These are phyloP conservation scores for Acidiella bohemica DNA, from an alignment of 495 filamentous ascomycete species.

Conservation along the genomic window DNA sequence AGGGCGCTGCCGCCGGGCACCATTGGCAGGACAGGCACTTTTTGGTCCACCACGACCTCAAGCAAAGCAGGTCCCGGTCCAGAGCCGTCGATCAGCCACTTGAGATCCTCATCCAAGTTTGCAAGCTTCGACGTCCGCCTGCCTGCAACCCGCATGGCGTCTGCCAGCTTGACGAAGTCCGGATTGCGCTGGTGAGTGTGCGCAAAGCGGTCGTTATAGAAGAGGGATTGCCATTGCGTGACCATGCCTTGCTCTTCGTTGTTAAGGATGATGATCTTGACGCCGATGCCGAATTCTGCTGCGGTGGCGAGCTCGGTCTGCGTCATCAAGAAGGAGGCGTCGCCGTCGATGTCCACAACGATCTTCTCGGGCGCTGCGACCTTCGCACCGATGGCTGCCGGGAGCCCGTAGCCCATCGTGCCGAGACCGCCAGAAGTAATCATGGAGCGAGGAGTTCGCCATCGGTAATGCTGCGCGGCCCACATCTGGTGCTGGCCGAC, in stretches of 20 bases:
- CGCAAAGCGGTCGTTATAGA: conserved; percentile 83
- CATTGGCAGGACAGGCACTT: conserved; percentile 97
- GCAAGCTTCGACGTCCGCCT: conserved; percentile 63
- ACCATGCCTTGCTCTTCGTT: conserved; percentile 98
- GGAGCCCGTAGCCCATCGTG: conserved; percentile 91
- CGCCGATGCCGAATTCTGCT: conserved; percentile 79
- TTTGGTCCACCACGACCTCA: conserved; percentile 48
- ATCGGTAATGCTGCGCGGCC: conserved; percentile 87
- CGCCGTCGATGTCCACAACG: conserved; percentile 89
- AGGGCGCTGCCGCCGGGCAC: conserved; percentile 75
- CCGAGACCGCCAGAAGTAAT: conserved; percentile 85
- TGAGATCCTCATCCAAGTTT: conserved; percentile 61
- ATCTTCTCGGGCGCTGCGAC: conserved; percentile 73
- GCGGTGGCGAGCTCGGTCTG: conserved; percentile 83
- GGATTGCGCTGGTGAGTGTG: conserved; percentile 87
- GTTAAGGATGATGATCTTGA: conserved; percentile 85
- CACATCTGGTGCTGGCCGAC: conserved; percentile 98
- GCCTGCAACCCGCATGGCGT: conserved; percentile 36
- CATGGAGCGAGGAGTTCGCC: conserved; percentile 74
- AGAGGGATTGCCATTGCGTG: conserved; percentile 87
- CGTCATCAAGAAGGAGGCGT: conserved; percentile 96
- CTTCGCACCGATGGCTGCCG: conserved; percentile 86
- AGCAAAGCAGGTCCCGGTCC: conserved; percentile 34
- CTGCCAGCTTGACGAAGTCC: conserved; percentile 80
- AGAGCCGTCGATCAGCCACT: conserved; percentile 63